These are phyloP conservation scores for Colletotrichum sp. DNA, from an alignment of 2,329 filamentous ascomycete species.

Conservation along the genomic window DNA sequence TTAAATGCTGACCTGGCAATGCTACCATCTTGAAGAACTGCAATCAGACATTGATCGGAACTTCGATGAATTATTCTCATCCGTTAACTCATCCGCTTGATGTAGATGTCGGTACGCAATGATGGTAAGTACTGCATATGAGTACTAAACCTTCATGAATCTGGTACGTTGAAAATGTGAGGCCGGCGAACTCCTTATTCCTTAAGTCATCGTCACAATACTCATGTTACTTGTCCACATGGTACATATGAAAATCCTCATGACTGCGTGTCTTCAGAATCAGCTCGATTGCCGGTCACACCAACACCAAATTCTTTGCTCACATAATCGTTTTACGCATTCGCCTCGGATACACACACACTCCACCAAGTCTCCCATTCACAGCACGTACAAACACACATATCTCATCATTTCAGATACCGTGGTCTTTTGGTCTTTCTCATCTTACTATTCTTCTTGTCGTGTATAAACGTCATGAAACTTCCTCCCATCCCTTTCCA, in stretches of 20 bases:
- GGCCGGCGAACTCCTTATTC: not conserved
- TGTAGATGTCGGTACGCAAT: not conserved
- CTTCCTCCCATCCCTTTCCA: not conserved
- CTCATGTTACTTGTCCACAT: not conserved
- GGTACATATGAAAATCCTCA: rapidly evolving
- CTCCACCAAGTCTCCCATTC: not conserved
- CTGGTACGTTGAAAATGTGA: not conserved
- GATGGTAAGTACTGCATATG: not conserved
- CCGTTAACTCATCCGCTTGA: not conserved
- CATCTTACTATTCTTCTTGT: not conserved
- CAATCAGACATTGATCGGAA: not conserved
- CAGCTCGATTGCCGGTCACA: rapidly evolving
- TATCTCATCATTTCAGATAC: not conserved
- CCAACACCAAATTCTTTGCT: not conserved
- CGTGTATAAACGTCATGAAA: not conserved
- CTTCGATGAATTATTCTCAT: not conserved
- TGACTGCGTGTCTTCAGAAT: not conserved
- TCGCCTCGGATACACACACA: not conserved
- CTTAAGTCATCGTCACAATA: rapidly evolving
- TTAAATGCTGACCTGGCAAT: not conserved
- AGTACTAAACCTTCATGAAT: too few species aligned
- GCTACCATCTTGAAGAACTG: not conserved
- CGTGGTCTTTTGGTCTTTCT: not conserved
- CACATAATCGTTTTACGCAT: not conserved
- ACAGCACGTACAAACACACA: not conserved